These are phyloP conservation scores for Adansonia madagascariensis DNA, from an alignment of 441 rosid genomes.

Conservation along the genomic window DNA sequence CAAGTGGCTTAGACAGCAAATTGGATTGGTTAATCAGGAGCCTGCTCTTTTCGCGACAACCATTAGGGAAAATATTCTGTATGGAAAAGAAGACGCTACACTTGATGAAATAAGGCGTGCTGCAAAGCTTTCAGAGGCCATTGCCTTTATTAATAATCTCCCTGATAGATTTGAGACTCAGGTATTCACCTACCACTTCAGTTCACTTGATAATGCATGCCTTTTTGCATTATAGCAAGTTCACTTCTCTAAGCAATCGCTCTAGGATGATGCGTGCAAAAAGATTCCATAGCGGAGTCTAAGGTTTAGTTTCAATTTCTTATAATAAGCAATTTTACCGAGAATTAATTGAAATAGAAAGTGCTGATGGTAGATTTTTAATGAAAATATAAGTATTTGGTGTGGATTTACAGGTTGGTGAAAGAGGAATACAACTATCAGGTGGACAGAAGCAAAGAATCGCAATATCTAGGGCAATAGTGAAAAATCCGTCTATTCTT, in stretches of 20 bases:
- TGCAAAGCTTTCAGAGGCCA: conserved; percentile 88
- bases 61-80: conserved; percentile 85
- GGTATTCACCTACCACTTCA: conserved; percentile 38
- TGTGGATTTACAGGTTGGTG: conserved; percentile 39
- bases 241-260: no score
- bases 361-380: no score
- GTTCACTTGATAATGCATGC: no score
- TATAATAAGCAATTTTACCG: background rate
- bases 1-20: conserved; percentile 85
- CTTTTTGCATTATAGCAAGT: no score
- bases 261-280: background rate
- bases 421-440: conserved; percentile 84
- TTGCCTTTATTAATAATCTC: conserved; percentile 80
- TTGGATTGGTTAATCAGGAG: conserved; percentile 94
- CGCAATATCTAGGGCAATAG: conserved; percentile 83
- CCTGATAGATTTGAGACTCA: conserved; percentile 95
- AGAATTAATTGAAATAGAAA: no score
- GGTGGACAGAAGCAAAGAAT: conserved; percentile 97
- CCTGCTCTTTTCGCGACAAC: conserved; percentile 93
- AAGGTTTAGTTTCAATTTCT: background rate
- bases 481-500: conserved; percentile 84
- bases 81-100: conserved; percentile 85
- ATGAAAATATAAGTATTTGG: background rate
- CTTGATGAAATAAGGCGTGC: conserved; percentile 72
- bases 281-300: background rate